These are phyloP conservation scores for Lolium rigidum DNA, from an alignment of 176 grass and related monocot genomes.

Conservation along the genomic window DNA sequence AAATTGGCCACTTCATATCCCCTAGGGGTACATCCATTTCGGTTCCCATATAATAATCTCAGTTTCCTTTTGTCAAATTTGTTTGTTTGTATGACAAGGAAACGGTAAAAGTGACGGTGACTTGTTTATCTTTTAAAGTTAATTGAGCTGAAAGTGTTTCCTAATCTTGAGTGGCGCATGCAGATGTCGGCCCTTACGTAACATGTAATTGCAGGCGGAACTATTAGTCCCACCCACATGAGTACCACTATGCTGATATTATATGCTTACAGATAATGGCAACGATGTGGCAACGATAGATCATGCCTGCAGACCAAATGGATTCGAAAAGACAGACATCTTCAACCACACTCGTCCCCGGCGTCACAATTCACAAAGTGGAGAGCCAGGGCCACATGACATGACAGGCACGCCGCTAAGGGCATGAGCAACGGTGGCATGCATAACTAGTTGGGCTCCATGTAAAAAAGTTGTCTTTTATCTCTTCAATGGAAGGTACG, in stretches of 20 bases:
- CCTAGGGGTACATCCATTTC: background rate
- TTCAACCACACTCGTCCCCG: background rate
- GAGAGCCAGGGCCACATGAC: no score
- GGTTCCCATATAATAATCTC: background rate
- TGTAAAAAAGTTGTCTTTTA: no score
- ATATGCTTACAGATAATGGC: background rate
- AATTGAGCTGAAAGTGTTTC: background rate
- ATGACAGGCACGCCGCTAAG: no score
- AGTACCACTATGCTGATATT: background rate
- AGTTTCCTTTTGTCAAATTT: background rate
- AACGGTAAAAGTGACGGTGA: background rate
- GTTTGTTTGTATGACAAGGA: background rate
- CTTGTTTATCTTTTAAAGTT: background rate
- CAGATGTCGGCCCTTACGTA: background rate
- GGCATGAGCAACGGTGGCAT: no score
- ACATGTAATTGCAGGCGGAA: background rate
- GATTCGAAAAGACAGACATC: background rate
- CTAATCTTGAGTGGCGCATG: background rate
- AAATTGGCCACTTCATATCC: background rate
- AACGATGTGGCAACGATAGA: background rate
- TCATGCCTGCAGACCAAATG: background rate
- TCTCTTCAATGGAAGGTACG: no score
- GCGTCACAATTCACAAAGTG: no score
- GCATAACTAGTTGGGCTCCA: no score
- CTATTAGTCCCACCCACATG: background rate